Evolutionary conservation across 352 stramenopile genomes (phyloP).

Genomic region (Phytophthora nicotianae): DNA sequence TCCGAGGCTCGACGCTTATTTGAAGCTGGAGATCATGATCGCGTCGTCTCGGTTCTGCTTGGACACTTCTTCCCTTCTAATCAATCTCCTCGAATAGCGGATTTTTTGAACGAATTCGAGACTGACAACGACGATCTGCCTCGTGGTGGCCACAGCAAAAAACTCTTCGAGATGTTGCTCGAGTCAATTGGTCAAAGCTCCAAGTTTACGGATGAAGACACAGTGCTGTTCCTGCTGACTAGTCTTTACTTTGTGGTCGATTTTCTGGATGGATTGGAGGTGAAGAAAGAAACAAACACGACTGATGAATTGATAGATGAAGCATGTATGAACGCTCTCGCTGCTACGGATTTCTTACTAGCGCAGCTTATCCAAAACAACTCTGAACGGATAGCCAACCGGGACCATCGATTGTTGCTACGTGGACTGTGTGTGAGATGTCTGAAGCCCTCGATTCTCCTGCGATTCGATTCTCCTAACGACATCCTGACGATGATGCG

Average conservation of each 20-base stretch:
- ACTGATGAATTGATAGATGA: constrained; percentile 35
- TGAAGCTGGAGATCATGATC: constrained; percentile 41
- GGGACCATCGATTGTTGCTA: constrained; percentile 33
- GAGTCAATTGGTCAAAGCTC: constrained; percentile 44
- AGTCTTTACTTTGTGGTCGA: constrained; percentile 45
- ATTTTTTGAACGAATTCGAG: constrained; percentile 65
- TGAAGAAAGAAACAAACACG: constrained; percentile 16
- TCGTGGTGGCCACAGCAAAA: constrained; percentile 17
- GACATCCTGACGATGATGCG: constrained; percentile 50
- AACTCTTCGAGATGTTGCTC: constrained; percentile 49
- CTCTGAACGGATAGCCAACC: constrained; percentile 12
- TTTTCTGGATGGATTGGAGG: constrained; percentile 39
- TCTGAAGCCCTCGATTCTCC: constrained; percentile 53
- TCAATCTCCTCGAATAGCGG: constrained; percentile 48
- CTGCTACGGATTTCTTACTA: constrained; percentile 44
- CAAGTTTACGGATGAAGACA: constrained; percentile 38
- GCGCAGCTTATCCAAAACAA: constrained; percentile 29
- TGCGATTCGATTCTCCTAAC: constrained; percentile 62
- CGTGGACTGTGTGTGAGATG: constrained; percentile 42
- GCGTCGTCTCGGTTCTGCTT: constrained; percentile 45
- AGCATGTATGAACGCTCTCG: constrained; percentile 41
- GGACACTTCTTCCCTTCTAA: constrained; percentile 61
- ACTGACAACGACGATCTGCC: constrained; percentile 23
- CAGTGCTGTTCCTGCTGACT: constrained; percentile 44
- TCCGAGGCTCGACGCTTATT: constrained; percentile 53